phyloP scores from a whole-genome alignment of 2,329 filamentous ascomycete genomes.

The Dryadomyces quercus-mongolicae region DNA sequence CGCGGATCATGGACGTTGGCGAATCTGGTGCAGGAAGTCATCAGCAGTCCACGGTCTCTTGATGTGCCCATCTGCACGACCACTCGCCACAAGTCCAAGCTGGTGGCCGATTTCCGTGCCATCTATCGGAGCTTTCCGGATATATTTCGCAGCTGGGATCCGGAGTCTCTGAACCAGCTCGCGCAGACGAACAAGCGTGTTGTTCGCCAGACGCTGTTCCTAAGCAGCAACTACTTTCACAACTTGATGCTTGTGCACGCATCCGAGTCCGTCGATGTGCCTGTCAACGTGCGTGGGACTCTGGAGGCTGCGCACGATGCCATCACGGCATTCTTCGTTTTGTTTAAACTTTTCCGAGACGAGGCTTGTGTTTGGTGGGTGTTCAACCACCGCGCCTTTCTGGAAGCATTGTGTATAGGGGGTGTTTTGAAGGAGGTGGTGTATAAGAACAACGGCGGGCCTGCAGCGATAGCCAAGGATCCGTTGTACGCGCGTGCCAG shows the following conservation, averaged over 20 bases:
- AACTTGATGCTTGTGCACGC: slow-evolving; percentile 71
- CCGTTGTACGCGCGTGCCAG: slow-evolving; percentile 48
- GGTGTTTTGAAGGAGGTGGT: slow-evolving; percentile 42
- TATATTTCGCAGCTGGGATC: slow-evolving; percentile 56
- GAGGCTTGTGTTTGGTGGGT: slow-evolving; percentile 79
- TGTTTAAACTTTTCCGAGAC: slow-evolving; percentile 54
- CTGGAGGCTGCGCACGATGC: slow-evolving; percentile 67
- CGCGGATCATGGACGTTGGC: slow-evolving; percentile 68
- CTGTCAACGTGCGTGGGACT: slow-evolving; percentile 54
- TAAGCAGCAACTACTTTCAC: slow-evolving; percentile 75
- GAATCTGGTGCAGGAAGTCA: slow-evolving; percentile 64
- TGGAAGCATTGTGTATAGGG: slow-evolving; percentile 61
- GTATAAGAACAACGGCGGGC: slow-evolving; percentile 28
- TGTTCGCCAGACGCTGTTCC: slow-evolving; percentile 62
- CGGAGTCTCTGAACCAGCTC: slow-evolving; percentile 43
- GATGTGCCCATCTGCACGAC: slow-evolving; percentile 60
- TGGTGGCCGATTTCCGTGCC: slow-evolving; percentile 57
- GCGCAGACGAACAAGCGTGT: slow-evolving; percentile 50
- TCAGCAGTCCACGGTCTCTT: slow-evolving; percentile 63
- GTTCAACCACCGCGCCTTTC: slow-evolving; percentile 68
- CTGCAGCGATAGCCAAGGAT: slow-evolving; percentile 36
- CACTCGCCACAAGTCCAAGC: slow-evolving; percentile 54
- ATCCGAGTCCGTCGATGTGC: slow-evolving; percentile 52
- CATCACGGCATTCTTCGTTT: slow-evolving; percentile 60
- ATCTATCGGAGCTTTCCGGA: slow-evolving; percentile 64